phyloP scores from a whole-genome alignment of 116 monocot species.

The Phalaenopsis hybrid region DNA sequence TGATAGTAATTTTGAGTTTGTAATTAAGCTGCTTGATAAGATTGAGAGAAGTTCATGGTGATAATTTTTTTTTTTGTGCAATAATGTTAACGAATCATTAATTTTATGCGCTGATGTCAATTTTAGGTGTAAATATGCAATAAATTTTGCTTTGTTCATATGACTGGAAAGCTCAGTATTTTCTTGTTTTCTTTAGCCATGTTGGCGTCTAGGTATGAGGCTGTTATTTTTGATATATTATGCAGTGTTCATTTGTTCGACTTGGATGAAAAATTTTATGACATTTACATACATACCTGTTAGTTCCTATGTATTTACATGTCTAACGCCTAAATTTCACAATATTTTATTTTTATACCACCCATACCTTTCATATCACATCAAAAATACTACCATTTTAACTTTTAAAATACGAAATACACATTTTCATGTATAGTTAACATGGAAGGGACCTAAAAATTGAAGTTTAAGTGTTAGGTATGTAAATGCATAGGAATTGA shows the following conservation, averaged over 20 bases:
- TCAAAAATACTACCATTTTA: no score
- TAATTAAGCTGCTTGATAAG: slow-evolving; percentile 3
- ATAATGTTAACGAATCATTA: background rate
- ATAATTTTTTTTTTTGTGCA: background rate
- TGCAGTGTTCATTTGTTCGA: background rate
- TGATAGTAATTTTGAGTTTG: slow-evolving; percentile 2
- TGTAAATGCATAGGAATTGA: no score
- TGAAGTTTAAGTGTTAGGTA: no score
- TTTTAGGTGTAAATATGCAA: background rate
- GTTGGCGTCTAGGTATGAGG: background rate
- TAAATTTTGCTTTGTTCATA: background rate
- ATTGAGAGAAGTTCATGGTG: slow-evolving; percentile 5
- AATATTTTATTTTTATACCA: no score
- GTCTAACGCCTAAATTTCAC: no score
- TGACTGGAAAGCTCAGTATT: background rate
- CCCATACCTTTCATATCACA: no score
- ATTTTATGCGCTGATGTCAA: background rate
- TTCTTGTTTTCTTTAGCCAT: background rate
- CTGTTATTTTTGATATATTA: background rate
- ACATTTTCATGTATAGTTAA: no score
- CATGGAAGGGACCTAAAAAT: no score
- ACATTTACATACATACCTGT: no score
- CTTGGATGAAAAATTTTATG: background rate
- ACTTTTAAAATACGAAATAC: no score
- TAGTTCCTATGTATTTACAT: no score